phyloP scores from a whole-genome alignment of 192 early-diverging fungal species.

The Backusella psychrophila region DNA sequence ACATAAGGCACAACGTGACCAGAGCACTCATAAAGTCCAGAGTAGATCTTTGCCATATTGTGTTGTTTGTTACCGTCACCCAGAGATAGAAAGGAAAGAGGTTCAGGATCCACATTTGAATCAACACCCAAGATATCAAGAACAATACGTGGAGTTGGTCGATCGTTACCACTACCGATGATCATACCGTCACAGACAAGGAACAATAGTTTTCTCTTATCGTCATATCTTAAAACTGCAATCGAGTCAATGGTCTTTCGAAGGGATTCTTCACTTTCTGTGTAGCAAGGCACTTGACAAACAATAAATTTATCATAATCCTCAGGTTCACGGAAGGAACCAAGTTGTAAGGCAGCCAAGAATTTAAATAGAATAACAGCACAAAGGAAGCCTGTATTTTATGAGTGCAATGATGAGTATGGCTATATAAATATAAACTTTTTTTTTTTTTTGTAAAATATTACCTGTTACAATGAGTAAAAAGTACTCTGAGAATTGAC shows the following conservation, averaged over 20 bases:
- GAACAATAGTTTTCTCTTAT: conserved; percentile 97
- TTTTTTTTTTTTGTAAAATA: not conserved
- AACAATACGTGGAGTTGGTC: conserved; percentile 94
- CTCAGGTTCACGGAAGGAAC: conserved; percentile 69
- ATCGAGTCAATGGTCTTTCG: conserved; percentile 94
- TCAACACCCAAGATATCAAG: conserved; percentile 95
- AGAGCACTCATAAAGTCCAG: conserved; percentile 90
- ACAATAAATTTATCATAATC: conserved; percentile 91
- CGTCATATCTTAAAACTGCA: conserved; percentile 87
- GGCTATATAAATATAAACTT: not conserved
- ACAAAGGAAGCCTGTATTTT: conserved; percentile 60
- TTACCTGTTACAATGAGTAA: conserved; percentile 69
- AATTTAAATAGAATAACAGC: conserved; percentile 84
- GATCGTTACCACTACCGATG: conserved; percentile 94
- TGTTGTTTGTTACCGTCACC: conserved; percentile 91
- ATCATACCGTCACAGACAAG: conserved; percentile 97
- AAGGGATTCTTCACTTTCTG: conserved; percentile 94
- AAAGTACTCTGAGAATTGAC: conserved; percentile 85
- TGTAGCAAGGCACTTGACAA: conserved; percentile 96
- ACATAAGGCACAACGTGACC: conserved; percentile 95
- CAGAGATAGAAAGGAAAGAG: conserved; percentile 83
- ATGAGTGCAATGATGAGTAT: conserved; percentile 56
- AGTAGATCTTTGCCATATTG: conserved; percentile 97
- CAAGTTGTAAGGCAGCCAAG: conserved; percentile 75
- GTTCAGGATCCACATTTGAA: conserved; percentile 78